Base-by-base conservation (phyloP, 306 rosid genomes). In the Ceratonia siliqua region DNA sequence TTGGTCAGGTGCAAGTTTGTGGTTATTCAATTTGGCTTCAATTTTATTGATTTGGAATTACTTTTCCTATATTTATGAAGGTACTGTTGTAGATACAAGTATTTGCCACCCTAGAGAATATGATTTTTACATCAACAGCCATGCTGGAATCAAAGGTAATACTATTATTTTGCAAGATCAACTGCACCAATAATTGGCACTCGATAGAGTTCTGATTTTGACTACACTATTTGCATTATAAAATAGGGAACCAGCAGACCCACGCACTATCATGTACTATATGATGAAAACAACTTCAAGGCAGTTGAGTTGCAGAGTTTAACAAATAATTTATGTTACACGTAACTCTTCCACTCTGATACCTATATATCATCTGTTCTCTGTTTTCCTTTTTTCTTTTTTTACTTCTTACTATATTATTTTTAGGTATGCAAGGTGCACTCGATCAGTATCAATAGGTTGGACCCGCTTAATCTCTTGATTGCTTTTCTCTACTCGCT, bases 41-140 rank as follows among this genome's bases (percentile, higher is more conserved):
- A 10, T 70, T 17, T 53, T n/a, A 22, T 6, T 78, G 4, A 35
- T 2, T 6, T 18, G 13, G n/a, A 8, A 2, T 46, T 39, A 9
- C 35, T 11, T 8, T n/a, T 17, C 2, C 10, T 20, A 35, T 35
- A 22, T 24, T 52, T 62, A 56, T 32, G 10, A 38, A 90, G 98
- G 96, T 1, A 92, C 96, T 0, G 95, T 92, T 8, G 96, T 92
- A 0, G 98, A 92, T 15, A 85, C 82, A 0, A 1, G 15, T 0
- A 89, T 88, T 28, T 92, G 96, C 33, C 96, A 92, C 15, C 94
- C 94, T 0, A 74, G 91, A 0, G 96, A 84, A 5, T 83, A 88
- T 28, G 96, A 90, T 59, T 92, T 92, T 52, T 92, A 87, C 36
- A 87, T 92, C 5, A 89, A 92, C 39, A 92, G 96, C 56, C 98